Percentiles rank a stretch among this genome's conserved stretches.
These are phyloP conservation scores for Dictyostelium citrinum DNA, from an alignment of 78 protist species.

Conservation along the genomic window DNA sequence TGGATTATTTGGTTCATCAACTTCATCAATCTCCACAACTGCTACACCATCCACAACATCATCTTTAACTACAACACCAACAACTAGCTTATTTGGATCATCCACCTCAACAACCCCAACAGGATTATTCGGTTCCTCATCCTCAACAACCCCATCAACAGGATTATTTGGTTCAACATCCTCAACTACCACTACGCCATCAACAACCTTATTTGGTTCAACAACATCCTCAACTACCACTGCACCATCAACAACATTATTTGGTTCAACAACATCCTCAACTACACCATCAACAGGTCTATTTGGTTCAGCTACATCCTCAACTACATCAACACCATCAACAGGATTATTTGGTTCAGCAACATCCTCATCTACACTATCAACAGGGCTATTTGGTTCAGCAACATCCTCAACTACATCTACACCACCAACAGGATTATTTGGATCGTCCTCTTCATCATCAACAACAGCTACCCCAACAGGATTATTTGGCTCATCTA, in stretches of 20 bases:
- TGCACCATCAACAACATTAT: neutral
- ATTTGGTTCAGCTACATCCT: neutral
- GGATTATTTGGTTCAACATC: constrained; percentile 3
- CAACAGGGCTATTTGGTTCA: neutral
- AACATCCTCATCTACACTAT: neutral
- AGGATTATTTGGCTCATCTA: neutral
- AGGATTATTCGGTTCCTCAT: neutral
- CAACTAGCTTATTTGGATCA: neutral
- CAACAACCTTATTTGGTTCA: neutral
- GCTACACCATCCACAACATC: neutral
- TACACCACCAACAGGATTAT: neutral
- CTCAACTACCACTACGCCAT: neutral
- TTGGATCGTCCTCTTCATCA: neutral
- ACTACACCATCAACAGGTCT: neutral
- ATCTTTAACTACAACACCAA: neutral
- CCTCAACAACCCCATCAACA: neutral
- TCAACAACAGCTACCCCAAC: neutral
- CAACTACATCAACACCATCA: neutral
- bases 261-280: neutral
- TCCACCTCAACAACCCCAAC: neutral
- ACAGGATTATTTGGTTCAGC: neutral
- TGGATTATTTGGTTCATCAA: neutral
- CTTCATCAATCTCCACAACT: neutral
- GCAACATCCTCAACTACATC: neutral
- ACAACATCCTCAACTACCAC: neutral